Percentiles rank a stretch among this genome's conserved stretches.
phyloP scores from a whole-genome alignment of 2,329 filamentous ascomycete genomes.

The Sporothrix brasiliensis region DNA sequence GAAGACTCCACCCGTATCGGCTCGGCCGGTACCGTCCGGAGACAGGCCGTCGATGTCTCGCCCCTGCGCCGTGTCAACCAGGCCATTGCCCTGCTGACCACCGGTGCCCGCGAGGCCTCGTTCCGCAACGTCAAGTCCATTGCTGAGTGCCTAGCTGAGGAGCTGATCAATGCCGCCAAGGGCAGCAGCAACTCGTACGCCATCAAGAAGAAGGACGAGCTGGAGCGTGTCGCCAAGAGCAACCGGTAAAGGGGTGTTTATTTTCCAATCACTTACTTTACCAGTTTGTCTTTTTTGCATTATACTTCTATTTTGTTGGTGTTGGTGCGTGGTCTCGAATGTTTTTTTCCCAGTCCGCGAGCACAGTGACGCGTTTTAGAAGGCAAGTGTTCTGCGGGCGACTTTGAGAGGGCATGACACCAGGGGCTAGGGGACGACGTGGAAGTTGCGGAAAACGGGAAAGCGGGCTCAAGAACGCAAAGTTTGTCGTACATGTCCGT shows the following conservation, averaged over 20 bases:
- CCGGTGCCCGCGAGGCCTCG: slow-evolving; percentile 95
- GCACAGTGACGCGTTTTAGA: background rate
- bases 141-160: slow-evolving; percentile 98
- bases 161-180: slow-evolving; percentile 99
- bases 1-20: slow-evolving; percentile 99
- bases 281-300: slow-evolving; percentile 15
- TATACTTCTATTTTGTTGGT: slow-evolving; percentile 16
- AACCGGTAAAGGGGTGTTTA: slow-evolving; percentile 82
- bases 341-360: background rate
- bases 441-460: slow-evolving; percentile 21
- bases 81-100: slow-evolving; percentile 98
- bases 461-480: background rate
- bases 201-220: slow-evolving; percentile 99
- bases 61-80: slow-evolving; percentile 99
- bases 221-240: slow-evolving; percentile 99
- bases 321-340: slow-evolving; percentile 13
- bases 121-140: slow-evolving; percentile 99
- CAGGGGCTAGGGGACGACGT: slow-evolving; percentile 1
- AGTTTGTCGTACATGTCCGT: background rate
- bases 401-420: background rate
- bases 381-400: background rate
- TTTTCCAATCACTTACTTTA: background rate
- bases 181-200: slow-evolving; percentile 99
- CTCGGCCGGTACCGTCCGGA: slow-evolving; percentile 98
- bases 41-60: slow-evolving; percentile 99